phyloP scores from a whole-genome alignment of 306 rosid species.

The Quercus mongolica region DNA sequence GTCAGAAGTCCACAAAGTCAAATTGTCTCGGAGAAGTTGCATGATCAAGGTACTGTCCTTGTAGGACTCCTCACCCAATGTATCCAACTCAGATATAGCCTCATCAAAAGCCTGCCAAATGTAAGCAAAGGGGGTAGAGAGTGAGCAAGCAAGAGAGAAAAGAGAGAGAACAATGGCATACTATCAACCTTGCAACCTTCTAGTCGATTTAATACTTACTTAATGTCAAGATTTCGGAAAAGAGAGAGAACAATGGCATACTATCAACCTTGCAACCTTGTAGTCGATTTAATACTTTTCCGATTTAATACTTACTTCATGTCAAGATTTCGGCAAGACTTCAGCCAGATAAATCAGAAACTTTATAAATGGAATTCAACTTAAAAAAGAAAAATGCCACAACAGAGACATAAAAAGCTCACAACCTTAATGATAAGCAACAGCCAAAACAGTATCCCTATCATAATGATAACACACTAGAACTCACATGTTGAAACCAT shows the following conservation, averaged over 20 bases:
- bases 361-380: neutral
- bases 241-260: no score
- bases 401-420: neutral
- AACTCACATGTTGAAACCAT: no score
- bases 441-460: neutral
- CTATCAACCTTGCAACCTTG: neutral
- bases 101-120: constrained; percentile 81
- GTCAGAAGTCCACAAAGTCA: constrained; percentile 96
- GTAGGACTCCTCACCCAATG: constrained; percentile 95
- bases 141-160: neutral
- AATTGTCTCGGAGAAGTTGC: constrained; percentile 96
- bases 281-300: no score
- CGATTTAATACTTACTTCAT: neutral
- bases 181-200: neutral
- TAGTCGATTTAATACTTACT: neutral
- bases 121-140: neutral
- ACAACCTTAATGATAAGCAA: neutral
- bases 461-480: neutral
- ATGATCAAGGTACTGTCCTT: constrained; percentile 94
- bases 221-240: neutral
- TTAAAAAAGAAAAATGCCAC: neutral
- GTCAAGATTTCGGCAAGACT: neutral
- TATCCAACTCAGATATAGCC: constrained; percentile 90
- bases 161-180: neutral
- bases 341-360: neutral